Evolutionary conservation across 495 filamentous ascomycete species (phyloP), one percentile per base, ranked within the genome.

Genomic region (Daldinia vernicosa): DNA sequence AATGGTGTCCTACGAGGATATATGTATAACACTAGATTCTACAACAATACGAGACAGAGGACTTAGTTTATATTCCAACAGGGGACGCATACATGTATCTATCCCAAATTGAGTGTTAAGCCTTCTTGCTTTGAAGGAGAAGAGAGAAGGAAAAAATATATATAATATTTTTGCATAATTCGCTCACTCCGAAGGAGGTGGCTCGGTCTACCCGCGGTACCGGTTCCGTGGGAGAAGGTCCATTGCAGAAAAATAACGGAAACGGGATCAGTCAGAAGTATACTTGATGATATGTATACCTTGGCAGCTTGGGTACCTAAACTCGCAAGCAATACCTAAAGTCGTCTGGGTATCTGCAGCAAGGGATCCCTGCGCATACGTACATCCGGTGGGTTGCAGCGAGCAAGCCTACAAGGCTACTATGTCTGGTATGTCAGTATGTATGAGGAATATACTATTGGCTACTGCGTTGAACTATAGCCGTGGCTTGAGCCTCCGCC

Each of bases 381-480:
- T 64, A 28, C 54, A 17, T 61, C 37, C 43, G 22, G 63, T 60
- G 64, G 69, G 64, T 72, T 68, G 30, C 64, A 72, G 30, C 26
- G 15, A 54, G 22, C 24, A 47, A 45, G 35, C n/a, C 43, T 43
- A 65, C 60, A 50, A 35, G 53, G 69, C 32, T 66, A 59, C 47
- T 19, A 39, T n/a, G n/a, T n/a, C n/a, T n/a, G n/a, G n/a, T n/a
- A n/a, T n/a, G n/a, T n/a, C n/a, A n/a, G 32, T 50, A 4, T 32
- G 24, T 40, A 22, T 24, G 14, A 2, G 35, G 39, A 33, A 58
- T 43, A 28, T 63, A 57, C 24, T 33, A 65, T 65, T 50, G 50
- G 56, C 32, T 22, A 8, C 47, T 17, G 15, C 47, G 28, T 30
- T 27, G 8, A 51, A 32, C 22, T 66, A 66, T 60, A 64, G 27